Evolutionary conservation across 1,284 basidiomycete species (phyloP), one percentile per base, ranked within the genome.

Genomic region (Erythrobasidium hasegawianum): DNA sequence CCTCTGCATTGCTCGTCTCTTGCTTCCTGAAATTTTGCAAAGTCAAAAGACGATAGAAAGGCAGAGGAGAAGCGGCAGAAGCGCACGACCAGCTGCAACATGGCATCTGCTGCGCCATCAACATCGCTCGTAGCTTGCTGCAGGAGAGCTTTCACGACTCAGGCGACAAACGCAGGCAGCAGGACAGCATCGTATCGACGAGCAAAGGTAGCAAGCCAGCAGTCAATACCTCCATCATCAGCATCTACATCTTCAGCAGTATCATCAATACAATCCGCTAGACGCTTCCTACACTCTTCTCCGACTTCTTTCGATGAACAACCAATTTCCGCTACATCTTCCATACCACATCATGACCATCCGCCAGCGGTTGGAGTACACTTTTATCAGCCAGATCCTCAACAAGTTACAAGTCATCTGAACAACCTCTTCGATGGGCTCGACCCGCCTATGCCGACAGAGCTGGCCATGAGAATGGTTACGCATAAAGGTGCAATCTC

Each of bases 401-500:
- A 55, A 24, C 24, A 29, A 18, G 56, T 68, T 13, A 29, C 45
- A n/a, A 62, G 59, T 1, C 68, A 69, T 33, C 64, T 67, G 41
- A 57, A 62, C 20, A 33, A 43, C 26, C 59, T 68, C 26, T 39
- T 64, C 52, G 53, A 50, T 22, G 56, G 56, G 16, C 45, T 68
- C 16, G 50, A 65, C 11, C 68, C 68, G n/a, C 53, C 68, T 16
- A 24, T 69, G 14, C 43, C 68, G 10, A 26, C 41, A 45, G 50
- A 33, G 39, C 54, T 68, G 13, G 61, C 66, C 16, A 38, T 62
- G 39, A 47, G 68, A 9, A 64, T 68, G 49, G 65, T 64, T 1
- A 68, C 66, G 11, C 68, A 69, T 41, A 69, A 69, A 49, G 62
- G 62, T 5, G 40, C 55, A 22, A 53, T 47, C 18, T 65, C 62